These are phyloP conservation scores for Parachaetomium inaequale DNA, from an alignment of 495 filamentous ascomycete species.

Conservation along the genomic window DNA sequence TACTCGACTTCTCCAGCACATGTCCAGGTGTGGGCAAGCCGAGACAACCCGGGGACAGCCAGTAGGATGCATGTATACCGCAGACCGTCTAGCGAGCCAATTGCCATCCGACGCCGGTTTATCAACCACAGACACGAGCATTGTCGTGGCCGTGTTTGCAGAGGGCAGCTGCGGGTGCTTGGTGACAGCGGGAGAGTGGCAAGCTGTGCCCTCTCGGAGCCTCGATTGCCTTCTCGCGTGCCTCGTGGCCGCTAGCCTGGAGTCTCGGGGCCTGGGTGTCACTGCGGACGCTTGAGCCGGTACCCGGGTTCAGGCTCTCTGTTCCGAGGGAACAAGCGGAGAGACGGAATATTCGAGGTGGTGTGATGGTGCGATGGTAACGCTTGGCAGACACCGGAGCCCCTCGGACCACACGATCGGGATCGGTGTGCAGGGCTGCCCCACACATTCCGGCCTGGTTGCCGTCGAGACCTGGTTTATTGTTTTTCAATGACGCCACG, in stretches of 20 bases:
- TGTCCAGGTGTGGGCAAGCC: neutral
- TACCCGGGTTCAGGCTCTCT: neutral
- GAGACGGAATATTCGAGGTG: neutral
- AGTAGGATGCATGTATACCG: neutral
- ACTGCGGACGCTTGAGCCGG: neutral
- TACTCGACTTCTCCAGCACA: too few species aligned
- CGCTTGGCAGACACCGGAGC: slow-evolving; percentile 4
- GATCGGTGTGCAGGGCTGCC: neutral
- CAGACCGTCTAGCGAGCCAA: neutral
- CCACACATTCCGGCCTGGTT: neutral
- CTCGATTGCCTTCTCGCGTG: neutral
- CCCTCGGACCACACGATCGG: slow-evolving; percentile 4
- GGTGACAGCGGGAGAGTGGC: neutral
- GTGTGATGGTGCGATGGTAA: neutral
- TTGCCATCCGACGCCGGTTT: neutral
- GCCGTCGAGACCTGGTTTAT: neutral
- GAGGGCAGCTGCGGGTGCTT: neutral
- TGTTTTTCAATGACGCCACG: slow-evolving; percentile 7
- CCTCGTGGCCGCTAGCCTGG: neutral
- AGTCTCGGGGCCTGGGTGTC: neutral
- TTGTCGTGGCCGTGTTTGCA: neutral
- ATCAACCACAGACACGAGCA: neutral
- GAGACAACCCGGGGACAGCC: neutral
- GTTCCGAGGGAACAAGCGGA: neutral
- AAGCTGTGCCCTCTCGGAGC: neutral